A percentile compares a stretch with the other conserved stretches of the same genome.
Evolutionary conservation across 257 asterid species (phyloP).

Genomic region (Nicotiana otophora): DNA sequence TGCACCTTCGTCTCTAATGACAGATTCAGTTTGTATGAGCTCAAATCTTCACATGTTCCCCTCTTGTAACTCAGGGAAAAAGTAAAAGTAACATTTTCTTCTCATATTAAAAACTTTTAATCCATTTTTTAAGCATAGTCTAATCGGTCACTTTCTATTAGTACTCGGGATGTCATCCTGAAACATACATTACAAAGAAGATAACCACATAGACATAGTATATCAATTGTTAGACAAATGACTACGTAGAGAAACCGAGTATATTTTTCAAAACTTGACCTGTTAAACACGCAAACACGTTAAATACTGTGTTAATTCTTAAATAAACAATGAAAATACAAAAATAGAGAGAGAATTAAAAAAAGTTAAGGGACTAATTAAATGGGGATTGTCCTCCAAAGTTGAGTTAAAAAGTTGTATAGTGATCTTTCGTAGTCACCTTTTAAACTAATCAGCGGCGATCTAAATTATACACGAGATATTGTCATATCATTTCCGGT

Average conservation of each 20-base stretch:
- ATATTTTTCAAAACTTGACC: not conserved
- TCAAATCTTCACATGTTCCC: too few species aligned
- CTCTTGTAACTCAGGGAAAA: too few species aligned
- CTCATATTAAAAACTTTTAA: too few species aligned
- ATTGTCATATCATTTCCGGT: not conserved
- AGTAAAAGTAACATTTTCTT: not conserved
- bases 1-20: too few species aligned
- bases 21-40: too few species aligned
- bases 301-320: not conserved
- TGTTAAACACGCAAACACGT: not conserved
- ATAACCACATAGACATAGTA: not conserved
- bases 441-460: conserved; percentile 2
- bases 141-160: not conserved
- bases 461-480: not conserved
- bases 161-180: not conserved
- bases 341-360: not conserved
- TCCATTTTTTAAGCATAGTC: too few species aligned
- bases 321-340: not conserved
- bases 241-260: not conserved
- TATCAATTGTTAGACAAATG: not conserved
- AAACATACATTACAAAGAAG: not conserved
- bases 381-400: not conserved
- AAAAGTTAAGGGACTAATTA: not conserved
- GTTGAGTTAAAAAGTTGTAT: not conserved
- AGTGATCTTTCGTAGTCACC: conserved; percentile 1